These are phyloP conservation scores for Thuja plicata DNA, from an alignment of 83 land plant species.

Conservation along the genomic window DNA sequence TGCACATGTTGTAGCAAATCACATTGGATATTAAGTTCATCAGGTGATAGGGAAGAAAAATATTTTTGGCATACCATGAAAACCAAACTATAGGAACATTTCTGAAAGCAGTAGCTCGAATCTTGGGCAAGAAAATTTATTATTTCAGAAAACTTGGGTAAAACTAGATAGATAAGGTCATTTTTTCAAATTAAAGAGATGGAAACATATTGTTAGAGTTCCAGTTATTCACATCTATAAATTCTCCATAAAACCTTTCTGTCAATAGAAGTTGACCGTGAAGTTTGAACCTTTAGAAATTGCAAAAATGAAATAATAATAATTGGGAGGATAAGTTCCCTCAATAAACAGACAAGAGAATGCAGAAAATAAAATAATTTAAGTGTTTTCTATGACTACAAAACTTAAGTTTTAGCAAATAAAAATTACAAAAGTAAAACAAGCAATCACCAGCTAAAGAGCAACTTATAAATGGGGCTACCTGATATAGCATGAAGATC, in stretches of 20 bases:
- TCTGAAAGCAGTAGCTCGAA: neutral
- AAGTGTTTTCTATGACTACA: neutral
- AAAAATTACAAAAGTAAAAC: neutral
- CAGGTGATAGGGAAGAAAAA: neutral
- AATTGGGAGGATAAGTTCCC: neutral
- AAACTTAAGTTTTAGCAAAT: neutral
- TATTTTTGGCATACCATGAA: neutral
- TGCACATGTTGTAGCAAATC: neutral
- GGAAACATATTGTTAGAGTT: neutral
- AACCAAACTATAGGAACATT: neutral
- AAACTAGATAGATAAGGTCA: neutral
- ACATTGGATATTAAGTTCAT: neutral
- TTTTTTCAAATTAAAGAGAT: neutral
- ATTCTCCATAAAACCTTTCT: neutral
- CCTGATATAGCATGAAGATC: conserved; percentile 44
- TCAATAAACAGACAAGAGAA: neutral
- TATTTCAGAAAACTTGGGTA: neutral
- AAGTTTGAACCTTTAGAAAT: neutral
- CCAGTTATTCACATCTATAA: neutral
- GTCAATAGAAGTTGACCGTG: neutral
- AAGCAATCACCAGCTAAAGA: neutral
- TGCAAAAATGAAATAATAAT: neutral
- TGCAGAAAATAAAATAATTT: neutral
- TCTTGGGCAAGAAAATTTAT: neutral
- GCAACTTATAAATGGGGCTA: conserved; percentile 8